Evolutionary conservation across 768 basidiomycete species (phyloP).

Genomic region (Floccularia luteovirens): DNA sequence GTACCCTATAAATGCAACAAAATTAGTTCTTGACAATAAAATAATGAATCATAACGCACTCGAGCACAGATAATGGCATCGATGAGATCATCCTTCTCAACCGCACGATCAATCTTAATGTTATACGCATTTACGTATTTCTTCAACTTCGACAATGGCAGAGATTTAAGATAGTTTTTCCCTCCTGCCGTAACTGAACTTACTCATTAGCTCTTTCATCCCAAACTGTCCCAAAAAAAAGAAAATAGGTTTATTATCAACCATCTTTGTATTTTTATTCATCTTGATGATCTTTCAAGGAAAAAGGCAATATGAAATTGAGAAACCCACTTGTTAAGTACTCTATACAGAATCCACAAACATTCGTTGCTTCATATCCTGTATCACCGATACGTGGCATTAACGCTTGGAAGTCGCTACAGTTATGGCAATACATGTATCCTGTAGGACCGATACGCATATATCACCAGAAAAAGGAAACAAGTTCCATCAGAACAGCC

Average conservation of each 20-base stretch:
- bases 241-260: no score
- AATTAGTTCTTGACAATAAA: neutral
- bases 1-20: conserved; percentile 26
- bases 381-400: conserved; percentile 56
- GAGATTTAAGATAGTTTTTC: conserved; percentile 41
- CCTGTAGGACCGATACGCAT: neutral
- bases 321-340: conserved; percentile 47
- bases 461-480: neutral
- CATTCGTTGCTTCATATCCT: conserved; percentile 59
- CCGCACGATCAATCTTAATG: conserved; percentile 49
- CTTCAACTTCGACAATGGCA: conserved; percentile 56
- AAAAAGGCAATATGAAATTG: no score
- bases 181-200: conserved; percentile 62
- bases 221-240: neutral
- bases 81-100: conserved; percentile 77
- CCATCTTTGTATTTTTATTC: no score
- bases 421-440: conserved; percentile 64
- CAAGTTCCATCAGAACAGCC: neutral
- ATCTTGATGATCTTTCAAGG: no score
- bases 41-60: conserved; percentile 28
- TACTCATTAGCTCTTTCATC: neutral
- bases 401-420: conserved; percentile 70
- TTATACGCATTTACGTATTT: conserved; percentile 67
- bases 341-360: conserved; percentile 74
- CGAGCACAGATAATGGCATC: conserved; percentile 48